These are phyloP conservation scores for Alternaria gansuensis DNA, from an alignment of 2,329 filamentous ascomycete species.

Conservation along the genomic window DNA sequence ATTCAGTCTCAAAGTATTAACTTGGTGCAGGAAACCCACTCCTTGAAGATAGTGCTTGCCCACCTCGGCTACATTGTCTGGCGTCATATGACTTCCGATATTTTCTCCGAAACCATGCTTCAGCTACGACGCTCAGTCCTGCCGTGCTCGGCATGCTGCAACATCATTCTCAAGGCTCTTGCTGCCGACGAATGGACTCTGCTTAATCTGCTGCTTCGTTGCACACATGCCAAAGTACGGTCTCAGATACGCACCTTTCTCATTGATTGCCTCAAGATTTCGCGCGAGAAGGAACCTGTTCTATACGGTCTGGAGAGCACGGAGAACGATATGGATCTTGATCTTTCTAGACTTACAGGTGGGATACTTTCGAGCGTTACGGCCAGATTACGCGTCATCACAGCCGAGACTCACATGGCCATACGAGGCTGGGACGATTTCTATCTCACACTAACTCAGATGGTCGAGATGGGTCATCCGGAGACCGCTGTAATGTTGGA, in stretches of 20 bases:
- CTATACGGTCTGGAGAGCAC: conserved; percentile 38
- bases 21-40: conserved; percentile 55
- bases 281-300: conserved; percentile 46
- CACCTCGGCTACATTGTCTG: conserved; percentile 81
- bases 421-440: conserved; percentile 50
- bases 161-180: conserved; percentile 70
- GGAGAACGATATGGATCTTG: conserved; percentile 44
- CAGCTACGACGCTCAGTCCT: conserved; percentile 65
- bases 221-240: conserved; percentile 42
- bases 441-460: conserved; percentile 43
- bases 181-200: conserved; percentile 64
- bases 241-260: conserved; percentile 42
- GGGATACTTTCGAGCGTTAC: conserved; percentile 33
- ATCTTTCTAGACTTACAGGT: conserved; percentile 20
- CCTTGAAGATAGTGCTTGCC: conserved; percentile 65
- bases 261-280: conserved; percentile 41
- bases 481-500: conserved; percentile 44
- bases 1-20: conserved; percentile 3
- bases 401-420: conserved; percentile 33
- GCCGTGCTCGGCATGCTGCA: conserved; percentile 62
- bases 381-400: conserved; percentile 33
- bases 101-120: conserved; percentile 66
- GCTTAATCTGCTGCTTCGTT: conserved; percentile 65
- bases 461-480: conserved; percentile 40
- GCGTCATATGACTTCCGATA: conserved; percentile 72